phyloP scores from a whole-genome alignment of 2,329 filamentous ascomycete species.

The Clarireedia hainanense region DNA sequence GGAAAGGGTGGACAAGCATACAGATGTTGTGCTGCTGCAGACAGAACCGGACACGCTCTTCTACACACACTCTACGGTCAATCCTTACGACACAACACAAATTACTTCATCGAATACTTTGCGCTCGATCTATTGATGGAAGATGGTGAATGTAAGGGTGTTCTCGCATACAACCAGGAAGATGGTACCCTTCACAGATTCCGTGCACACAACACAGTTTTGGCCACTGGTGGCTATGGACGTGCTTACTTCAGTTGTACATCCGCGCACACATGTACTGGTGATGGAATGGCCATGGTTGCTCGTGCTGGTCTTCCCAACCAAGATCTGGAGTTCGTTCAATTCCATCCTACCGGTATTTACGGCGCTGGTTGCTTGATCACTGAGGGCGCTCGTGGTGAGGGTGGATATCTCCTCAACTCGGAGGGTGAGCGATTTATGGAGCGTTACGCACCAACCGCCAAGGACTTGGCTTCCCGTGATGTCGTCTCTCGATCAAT shows the following conservation, averaged over 20 bases:
- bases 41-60: slow-evolving; percentile 42
- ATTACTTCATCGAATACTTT: slow-evolving; percentile 45
- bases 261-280: slow-evolving; percentile 41
- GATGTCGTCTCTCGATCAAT: slow-evolving; percentile 41
- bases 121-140: slow-evolving; percentile 41
- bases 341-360: slow-evolving; percentile 43
- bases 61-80: slow-evolving; percentile 43
- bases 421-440: slow-evolving; percentile 41
- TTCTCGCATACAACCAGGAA: slow-evolving; percentile 32
- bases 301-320: slow-evolving; percentile 39
- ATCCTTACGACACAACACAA: slow-evolving; percentile 38
- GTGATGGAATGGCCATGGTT: slow-evolving; percentile 43
- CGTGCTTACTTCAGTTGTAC: slow-evolving; percentile 43
- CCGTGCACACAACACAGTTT: slow-evolving; percentile 36
- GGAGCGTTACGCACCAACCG: slow-evolving; percentile 43
- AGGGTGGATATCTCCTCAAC: slow-evolving; percentile 43
- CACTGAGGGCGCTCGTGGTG: slow-evolving; percentile 41
- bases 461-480: slow-evolving; percentile 40
- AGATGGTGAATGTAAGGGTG: slow-evolving; percentile 38
- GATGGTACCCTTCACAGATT: slow-evolving; percentile 40
- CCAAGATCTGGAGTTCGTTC: slow-evolving; percentile 44
- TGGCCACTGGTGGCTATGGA: slow-evolving; percentile 43
- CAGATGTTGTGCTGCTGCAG: slow-evolving; percentile 23
- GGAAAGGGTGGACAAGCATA: slow-evolving; percentile 42
- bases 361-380: slow-evolving; percentile 43